Percentiles rank a stretch among this genome's conserved stretches.
Evolutionary conservation across 768 basidiomycete species (phyloP).

Genomic region (Russula virescens): DNA sequence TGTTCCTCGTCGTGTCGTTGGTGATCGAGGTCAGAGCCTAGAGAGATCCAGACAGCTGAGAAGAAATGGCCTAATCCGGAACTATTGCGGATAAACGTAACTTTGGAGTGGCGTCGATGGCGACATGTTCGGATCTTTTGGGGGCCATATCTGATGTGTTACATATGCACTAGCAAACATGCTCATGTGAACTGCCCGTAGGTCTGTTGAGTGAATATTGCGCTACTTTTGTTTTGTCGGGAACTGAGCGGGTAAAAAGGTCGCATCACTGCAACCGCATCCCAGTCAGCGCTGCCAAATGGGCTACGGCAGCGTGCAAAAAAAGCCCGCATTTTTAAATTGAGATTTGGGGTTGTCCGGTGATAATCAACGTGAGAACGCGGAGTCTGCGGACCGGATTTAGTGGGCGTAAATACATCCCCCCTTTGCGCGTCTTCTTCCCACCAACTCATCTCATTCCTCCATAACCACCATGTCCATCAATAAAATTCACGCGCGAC

Average conservation of each 20-base stretch:
- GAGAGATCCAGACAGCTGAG: no score
- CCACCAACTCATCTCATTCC: conserved; percentile 17
- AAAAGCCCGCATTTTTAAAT: not conserved
- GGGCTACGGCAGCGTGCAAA: no score
- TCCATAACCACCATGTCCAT: conserved; percentile 66
- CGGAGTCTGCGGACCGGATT: conserved; percentile 26
- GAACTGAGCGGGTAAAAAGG: no score
- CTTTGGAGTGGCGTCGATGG: no score
- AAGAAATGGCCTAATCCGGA: not conserved
- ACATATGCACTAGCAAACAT: not conserved
- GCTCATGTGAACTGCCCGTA: no score
- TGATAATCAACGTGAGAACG: conserved; percentile 33
- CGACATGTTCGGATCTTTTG: not conserved
- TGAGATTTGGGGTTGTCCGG: not conserved
- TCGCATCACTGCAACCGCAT: no score
- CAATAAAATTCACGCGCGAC: conserved; percentile 87
- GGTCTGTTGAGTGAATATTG: no score
- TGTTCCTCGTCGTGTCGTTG: no score
- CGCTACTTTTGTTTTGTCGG: no score
- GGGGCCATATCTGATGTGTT: not conserved
- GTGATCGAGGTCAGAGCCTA: no score
- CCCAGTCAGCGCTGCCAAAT: no score
- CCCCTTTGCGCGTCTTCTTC: not conserved
- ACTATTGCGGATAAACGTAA: not conserved
- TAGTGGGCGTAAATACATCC: conserved; percentile 19